These are phyloP conservation scores for Globisporangium yorkense DNA, from an alignment of 352 stramenopile genomes.

Conservation along the genomic window DNA sequence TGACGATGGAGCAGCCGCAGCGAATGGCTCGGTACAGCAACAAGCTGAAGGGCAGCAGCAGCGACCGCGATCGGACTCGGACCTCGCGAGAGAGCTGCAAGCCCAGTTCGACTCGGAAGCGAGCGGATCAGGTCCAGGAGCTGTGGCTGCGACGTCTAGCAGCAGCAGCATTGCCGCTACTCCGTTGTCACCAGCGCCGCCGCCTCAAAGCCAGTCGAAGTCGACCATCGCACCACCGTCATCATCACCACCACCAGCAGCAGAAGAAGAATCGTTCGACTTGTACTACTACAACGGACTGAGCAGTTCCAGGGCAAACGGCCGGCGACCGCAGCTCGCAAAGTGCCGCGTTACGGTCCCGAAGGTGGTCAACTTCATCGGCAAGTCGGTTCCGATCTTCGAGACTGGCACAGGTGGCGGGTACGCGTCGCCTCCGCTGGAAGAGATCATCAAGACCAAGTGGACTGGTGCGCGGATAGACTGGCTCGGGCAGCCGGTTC, in stretches of 20 bases:
- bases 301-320: background rate
- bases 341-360: slow-evolving; percentile 36
- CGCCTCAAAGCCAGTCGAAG: background rate
- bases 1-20: background rate
- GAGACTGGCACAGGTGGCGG: slow-evolving; percentile 32
- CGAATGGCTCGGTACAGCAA: background rate
- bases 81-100: slow-evolving; percentile 64
- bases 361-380: slow-evolving; percentile 45
- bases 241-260: background rate
- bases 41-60: background rate
- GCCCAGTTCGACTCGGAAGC: slow-evolving; percentile 69
- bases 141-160: background rate
- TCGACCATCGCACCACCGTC: background rate
- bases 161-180: background rate
- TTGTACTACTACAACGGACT: slow-evolving; percentile 49
- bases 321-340: slow-evolving; percentile 26
- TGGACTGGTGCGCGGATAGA: slow-evolving; percentile 48
- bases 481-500: slow-evolving; percentile 35
- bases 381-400: slow-evolving; percentile 56
- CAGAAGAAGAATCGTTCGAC: slow-evolving; percentile 17
- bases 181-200: no score
- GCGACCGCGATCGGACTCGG: slow-evolving; percentile 55
- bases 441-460: slow-evolving; percentile 79
- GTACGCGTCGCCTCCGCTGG: slow-evolving; percentile 42
- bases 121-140: background rate